Percentiles rank a stretch among this genome's conserved stretches.
These are phyloP conservation scores for Durusdinium trenchii DNA, from an alignment of 73 alveolate species.

Conservation along the genomic window DNA sequence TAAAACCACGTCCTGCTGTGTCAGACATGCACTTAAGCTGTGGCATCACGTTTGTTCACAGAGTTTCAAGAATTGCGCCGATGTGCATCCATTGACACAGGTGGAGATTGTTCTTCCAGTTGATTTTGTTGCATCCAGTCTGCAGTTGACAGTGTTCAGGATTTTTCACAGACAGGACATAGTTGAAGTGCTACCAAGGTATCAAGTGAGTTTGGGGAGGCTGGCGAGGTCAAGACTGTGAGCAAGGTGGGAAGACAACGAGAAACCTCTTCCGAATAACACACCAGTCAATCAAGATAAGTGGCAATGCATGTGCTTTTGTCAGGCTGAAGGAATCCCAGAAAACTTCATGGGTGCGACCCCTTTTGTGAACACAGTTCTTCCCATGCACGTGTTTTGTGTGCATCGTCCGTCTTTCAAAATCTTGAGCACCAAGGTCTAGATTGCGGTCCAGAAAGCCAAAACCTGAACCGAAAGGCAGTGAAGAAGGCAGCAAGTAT, in stretches of 20 bases:
- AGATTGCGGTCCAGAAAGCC: constrained; percentile 98
- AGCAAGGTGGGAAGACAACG: constrained; percentile 40
- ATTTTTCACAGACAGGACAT: not conserved
- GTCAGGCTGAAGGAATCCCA: constrained; percentile 97
- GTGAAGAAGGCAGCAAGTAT: constrained; percentile 60
- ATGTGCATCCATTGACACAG: not conserved
- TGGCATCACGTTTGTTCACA: too few relatives aligned
- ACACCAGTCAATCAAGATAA: not conserved
- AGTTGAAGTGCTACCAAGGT: not conserved
- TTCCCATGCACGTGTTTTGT: too few relatives aligned
- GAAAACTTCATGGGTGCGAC: constrained; percentile 98
- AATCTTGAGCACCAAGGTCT: constrained; percentile 65
- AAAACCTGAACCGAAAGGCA: constrained; percentile 49
- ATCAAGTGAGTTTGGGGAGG: constrained; percentile 96
- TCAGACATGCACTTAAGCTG: too few relatives aligned
- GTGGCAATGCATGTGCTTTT: not conserved
- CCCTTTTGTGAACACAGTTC: not conserved
- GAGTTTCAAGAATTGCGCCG: too few relatives aligned
- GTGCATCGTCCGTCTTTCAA: not conserved
- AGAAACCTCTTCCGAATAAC: not conserved
- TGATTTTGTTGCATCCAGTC: constrained; percentile 45
- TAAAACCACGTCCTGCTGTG: too few relatives aligned
- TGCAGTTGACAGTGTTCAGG: not conserved
- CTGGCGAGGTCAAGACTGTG: constrained; percentile 82
- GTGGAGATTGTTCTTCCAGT: constrained; percentile 87